Conservation (phyloP, 805 yeast species). For the Wickerhamiella sergipiensis region DNA sequence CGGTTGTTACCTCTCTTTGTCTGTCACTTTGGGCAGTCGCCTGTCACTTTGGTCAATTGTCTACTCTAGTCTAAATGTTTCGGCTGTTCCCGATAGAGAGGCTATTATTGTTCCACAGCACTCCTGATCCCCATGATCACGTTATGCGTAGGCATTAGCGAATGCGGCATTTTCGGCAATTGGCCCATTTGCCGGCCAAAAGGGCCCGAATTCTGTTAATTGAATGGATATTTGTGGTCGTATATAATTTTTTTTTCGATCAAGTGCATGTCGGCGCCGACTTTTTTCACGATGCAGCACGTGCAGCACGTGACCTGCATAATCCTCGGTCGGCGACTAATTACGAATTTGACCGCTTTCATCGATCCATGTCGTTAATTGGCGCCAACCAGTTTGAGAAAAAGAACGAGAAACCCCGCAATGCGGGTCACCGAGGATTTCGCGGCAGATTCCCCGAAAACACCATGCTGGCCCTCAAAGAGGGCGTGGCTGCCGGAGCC, state of each 20-base stretch:
- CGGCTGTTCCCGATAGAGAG: no score
- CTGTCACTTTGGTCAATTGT: no score
- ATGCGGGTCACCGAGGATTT: conserved; percentile 24
- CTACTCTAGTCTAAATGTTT: no score
- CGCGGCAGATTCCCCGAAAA: conserved; percentile 33
- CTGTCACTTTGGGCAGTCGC: no score
- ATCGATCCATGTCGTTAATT: background rate
- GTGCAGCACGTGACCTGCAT: background rate
- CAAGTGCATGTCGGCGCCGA: background rate
- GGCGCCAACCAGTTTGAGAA: background rate
- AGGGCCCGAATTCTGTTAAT: no score
- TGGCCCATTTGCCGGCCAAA: no score
- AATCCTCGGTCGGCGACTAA: background rate
- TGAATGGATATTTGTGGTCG: no score
- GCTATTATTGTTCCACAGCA: no score
- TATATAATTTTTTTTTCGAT: background rate
- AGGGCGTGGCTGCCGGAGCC: conserved; percentile 34
- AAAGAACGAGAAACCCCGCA: conserved; percentile 12
- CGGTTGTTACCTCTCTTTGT: no score
- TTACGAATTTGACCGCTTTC: background rate
- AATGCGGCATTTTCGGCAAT: no score
- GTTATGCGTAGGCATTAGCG: no score
- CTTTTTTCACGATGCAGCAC: background rate
- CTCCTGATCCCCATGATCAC: no score
- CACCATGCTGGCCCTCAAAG: conserved; percentile 32